Evolutionary conservation across 202 grass and related monocot genomes (phyloP).

Genomic region (Carex sylvatica): DNA sequence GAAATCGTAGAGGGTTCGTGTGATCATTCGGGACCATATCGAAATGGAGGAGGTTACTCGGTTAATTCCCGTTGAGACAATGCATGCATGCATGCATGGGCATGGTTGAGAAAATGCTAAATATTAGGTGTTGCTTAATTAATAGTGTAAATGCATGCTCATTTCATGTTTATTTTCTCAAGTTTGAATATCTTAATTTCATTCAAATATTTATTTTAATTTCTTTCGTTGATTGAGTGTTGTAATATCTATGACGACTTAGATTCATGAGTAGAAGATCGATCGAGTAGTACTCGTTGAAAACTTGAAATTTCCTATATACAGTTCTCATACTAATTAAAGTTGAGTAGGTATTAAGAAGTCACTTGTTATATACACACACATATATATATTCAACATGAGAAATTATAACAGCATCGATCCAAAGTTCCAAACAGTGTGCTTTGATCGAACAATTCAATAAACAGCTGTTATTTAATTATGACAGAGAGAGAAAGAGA

Average conservation of each 20-base stretch:
- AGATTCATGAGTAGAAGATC: too few species aligned
- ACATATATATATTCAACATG: too few species aligned
- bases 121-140: background rate
- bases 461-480: too few species aligned
- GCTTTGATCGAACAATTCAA: too few species aligned
- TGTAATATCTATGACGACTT: background rate
- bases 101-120: background rate
- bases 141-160: background rate
- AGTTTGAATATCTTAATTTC: background rate
- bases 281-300: too few species aligned
- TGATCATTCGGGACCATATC: background rate
- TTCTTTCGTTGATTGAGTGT: background rate
- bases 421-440: too few species aligned
- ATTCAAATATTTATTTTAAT: background rate
- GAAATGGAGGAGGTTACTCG: conserved; percentile 16
- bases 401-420: too few species aligned
- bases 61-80: background rate
- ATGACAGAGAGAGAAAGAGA: background rate
- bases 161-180: background rate
- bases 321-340: background rate
- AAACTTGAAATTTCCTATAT: background rate
- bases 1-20: conserved; percentile 18
- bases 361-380: too few species aligned
- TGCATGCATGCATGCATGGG: background rate
- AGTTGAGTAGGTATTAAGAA: background rate